These are phyloP conservation scores for Quercus agrifolia DNA, from an alignment of 306 rosid genomes.

Conservation along the genomic window DNA sequence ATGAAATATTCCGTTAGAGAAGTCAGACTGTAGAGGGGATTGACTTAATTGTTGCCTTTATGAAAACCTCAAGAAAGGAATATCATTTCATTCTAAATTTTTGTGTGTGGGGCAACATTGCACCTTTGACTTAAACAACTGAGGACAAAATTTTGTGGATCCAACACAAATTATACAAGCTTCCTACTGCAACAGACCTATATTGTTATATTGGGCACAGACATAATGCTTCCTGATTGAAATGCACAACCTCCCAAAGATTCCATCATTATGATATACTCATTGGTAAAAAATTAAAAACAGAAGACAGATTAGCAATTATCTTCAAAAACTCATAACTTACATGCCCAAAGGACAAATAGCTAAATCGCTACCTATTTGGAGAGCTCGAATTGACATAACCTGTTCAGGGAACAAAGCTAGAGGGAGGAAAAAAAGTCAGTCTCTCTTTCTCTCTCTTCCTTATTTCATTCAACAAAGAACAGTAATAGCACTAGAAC, in stretches of 20 bases:
- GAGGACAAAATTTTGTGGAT: background rate
- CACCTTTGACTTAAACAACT: background rate
- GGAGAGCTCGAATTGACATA: constrained; percentile 70
- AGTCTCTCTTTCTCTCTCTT: constrained; percentile 5
- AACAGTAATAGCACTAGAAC: constrained; percentile 1
- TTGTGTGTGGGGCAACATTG: background rate
- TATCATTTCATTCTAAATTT: too few species aligned
- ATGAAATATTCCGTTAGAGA: too few species aligned
- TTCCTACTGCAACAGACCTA: background rate
- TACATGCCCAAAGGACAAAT: constrained; percentile 84
- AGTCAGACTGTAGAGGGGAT: too few species aligned
- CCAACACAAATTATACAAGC: background rate
- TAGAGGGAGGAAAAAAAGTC: constrained; percentile 27
- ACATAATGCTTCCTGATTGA: background rate
- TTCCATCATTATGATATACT: background rate
- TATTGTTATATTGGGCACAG: background rate
- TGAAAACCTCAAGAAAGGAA: too few species aligned
- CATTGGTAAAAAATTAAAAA: background rate
- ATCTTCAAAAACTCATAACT: constrained; percentile 29
- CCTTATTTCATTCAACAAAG: constrained; percentile 11
- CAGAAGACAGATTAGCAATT: background rate
- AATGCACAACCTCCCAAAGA: background rate
- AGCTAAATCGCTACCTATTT: constrained; percentile 71
- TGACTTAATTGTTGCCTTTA: too few species aligned
- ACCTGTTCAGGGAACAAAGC: constrained; percentile 81